Evolutionary conservation across 768 basidiomycete species (phyloP).

Genomic region (Lactarius sp.): DNA sequence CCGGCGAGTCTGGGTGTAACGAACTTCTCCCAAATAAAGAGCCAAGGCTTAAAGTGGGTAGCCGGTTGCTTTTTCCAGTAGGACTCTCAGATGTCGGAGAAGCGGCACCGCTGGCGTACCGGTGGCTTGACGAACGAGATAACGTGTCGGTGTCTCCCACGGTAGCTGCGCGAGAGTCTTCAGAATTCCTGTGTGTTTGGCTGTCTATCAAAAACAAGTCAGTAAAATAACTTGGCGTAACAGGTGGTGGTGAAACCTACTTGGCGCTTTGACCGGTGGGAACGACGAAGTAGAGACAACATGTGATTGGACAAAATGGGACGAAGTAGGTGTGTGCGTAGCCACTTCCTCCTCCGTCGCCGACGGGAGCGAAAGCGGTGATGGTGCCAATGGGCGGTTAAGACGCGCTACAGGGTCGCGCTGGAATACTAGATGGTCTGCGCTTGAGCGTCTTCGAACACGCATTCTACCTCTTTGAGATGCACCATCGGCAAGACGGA

Average conservation of each 20-base stretch:
- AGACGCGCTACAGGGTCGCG: slow-evolving; percentile 31
- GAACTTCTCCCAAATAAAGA: slow-evolving; percentile 15
- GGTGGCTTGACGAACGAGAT: slow-evolving; percentile 9
- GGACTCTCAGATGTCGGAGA: not conserved
- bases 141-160: not conserved
- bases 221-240: not conserved
- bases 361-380: slow-evolving; percentile 32
- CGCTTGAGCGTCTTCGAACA: slow-evolving; percentile 30
- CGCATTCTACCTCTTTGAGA: slow-evolving; percentile 28
- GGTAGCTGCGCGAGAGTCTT: not conserved
- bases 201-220: not conserved
- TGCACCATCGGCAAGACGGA: slow-evolving; percentile 1
- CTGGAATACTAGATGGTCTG: slow-evolving; percentile 33
- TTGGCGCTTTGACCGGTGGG: not conserved
- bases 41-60: slow-evolving; percentile 3
- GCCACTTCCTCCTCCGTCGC: slow-evolving; percentile 12
- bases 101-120: not conserved
- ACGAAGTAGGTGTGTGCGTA: not conserved
- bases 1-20: slow-evolving; percentile 7
- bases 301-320: slow-evolving; percentile 2
- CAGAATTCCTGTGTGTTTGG: not conserved
- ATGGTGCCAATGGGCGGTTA: slow-evolving; percentile 27
- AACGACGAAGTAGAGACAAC: slow-evolving; percentile 3
- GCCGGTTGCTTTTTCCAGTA: not conserved
- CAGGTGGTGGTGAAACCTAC: not conserved